These are phyloP conservation scores for Paecilomyces sp. DNA, from an alignment of 2,329 filamentous ascomycete species.

Conservation along the genomic window DNA sequence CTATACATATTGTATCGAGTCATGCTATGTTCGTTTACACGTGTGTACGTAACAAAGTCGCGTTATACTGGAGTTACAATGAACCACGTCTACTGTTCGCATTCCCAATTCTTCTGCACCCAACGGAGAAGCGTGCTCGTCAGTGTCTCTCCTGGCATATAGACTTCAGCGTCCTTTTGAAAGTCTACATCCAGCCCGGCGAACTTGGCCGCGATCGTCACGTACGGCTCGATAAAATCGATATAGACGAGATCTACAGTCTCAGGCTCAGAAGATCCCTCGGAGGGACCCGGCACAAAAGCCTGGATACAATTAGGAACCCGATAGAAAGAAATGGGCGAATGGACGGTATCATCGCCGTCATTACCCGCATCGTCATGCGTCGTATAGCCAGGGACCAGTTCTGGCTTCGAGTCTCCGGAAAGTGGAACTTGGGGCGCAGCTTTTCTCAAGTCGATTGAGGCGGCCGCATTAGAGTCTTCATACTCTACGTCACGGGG, in stretches of 20 bases:
- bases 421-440: conserved; percentile 23
- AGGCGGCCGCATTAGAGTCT: conserved; percentile 4
- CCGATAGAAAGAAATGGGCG: conserved; percentile 63
- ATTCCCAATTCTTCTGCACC: conserved; percentile 51
- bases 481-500: conserved; percentile 12
- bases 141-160: conserved; percentile 47
- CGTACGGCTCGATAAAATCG: conserved; percentile 80
- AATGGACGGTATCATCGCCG: conserved; percentile 85
- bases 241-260: conserved; percentile 84
- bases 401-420: conserved; percentile 30
- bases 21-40: background rate
- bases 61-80: background rate
- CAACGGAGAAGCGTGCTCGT: conserved; percentile 54
- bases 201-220: conserved; percentile 66
- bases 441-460: conserved; percentile 3
- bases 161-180: conserved; percentile 43
- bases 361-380: conserved; percentile 73
- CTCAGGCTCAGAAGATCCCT: conserved; percentile 48
- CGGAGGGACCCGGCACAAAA: conserved; percentile 45
- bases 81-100: conserved; percentile 10
- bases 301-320: conserved; percentile 81
- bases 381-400: conserved; percentile 78
- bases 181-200: conserved; percentile 44
- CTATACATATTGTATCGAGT: background rate
- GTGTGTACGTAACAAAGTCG: background rate